A percentile compares a stretch with the other conserved stretches of the same genome.
phyloP scores from a whole-genome alignment of 768 basidiomycete genomes.

The Mycena belliarum region DNA sequence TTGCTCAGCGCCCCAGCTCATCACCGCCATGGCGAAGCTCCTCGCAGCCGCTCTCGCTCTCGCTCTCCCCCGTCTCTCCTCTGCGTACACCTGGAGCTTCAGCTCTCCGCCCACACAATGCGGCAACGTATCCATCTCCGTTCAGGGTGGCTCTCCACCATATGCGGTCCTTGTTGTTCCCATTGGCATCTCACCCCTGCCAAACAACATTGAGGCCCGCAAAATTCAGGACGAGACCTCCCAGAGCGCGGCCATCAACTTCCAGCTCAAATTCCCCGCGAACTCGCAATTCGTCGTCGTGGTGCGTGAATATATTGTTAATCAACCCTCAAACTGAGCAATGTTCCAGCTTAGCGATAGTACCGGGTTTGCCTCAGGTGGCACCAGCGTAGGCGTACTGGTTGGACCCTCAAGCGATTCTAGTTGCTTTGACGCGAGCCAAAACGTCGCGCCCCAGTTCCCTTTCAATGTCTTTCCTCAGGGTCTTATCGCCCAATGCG shows the following conservation, averaged over 20 bases:
- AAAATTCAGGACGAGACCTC: slow-evolving; percentile 48
- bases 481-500: slow-evolving; percentile 69
- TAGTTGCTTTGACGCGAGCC: slow-evolving; percentile 59
- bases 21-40: slow-evolving; percentile 13
- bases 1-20: background rate
- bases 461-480: slow-evolving; percentile 61
- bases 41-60: slow-evolving; percentile 24
- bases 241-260: slow-evolving; percentile 26
- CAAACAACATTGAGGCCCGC: slow-evolving; percentile 65
- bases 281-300: slow-evolving; percentile 77
- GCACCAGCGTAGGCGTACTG: slow-evolving; percentile 66
- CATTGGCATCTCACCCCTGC: slow-evolving; percentile 60
- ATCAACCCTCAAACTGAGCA: background rate
- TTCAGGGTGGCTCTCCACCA: slow-evolving; percentile 60
- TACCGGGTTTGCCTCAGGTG: slow-evolving; percentile 68
- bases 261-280: slow-evolving; percentile 13
- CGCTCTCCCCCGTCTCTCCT: slow-evolving; percentile 29
- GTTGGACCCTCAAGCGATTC: slow-evolving; percentile 53
- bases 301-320: slow-evolving; percentile 45
- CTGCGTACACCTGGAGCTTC: slow-evolving; percentile 51
- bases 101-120: slow-evolving; percentile 61
- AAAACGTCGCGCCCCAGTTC: slow-evolving; percentile 53
- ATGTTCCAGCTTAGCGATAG: slow-evolving; percentile 56
- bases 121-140: slow-evolving; percentile 58
- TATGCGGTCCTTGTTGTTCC: slow-evolving; percentile 71